A percentile compares a stretch with the other conserved stretches of the same genome.
These are phyloP conservation scores for Candida awuae DNA, from an alignment of 805 yeast genomes.

Conservation along the genomic window DNA sequence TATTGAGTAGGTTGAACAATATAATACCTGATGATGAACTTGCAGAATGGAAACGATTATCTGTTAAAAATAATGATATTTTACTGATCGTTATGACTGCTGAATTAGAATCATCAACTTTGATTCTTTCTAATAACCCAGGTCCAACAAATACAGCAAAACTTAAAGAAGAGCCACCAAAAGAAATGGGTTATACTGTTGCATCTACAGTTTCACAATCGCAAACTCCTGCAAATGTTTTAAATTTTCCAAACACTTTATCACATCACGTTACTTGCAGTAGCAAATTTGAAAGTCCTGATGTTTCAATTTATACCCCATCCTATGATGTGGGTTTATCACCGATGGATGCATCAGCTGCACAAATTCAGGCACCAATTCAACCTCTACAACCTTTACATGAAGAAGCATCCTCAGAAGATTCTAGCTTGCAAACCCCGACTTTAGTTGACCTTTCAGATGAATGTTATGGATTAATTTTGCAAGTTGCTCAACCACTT, in stretches of 20 bases:
- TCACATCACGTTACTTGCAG: slow-evolving; percentile 8
- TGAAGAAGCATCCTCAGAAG: slow-evolving; percentile 4
- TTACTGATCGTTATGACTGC: slow-evolving; percentile 66
- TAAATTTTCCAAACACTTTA: slow-evolving; percentile 4
- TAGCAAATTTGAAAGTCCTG: slow-evolving; percentile 24
- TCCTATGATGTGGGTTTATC: slow-evolving; percentile 23
- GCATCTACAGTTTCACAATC: slow-evolving; percentile 24
- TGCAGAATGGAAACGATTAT: slow-evolving; percentile 68
- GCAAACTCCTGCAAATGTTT: slow-evolving; percentile 11
- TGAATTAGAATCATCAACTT: slow-evolving; percentile 45
- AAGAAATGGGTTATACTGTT: slow-evolving; percentile 20
- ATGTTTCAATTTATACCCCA: slow-evolving; percentile 21
- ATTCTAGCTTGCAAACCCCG: slow-evolving; percentile 9
- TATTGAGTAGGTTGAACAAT: slow-evolving; percentile 63
- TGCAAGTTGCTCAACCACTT: slow-evolving; percentile 55
- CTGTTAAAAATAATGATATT: slow-evolving; percentile 46
- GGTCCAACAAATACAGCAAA: slow-evolving; percentile 4
- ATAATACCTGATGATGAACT: slow-evolving; percentile 77
- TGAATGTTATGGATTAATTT: slow-evolving; percentile 49
- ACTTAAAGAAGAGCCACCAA: slow-evolving; percentile 14
- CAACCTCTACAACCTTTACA: slow-evolving; percentile 6
- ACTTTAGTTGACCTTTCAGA: slow-evolving; percentile 41
- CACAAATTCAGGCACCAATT: slow-evolving; percentile 7
- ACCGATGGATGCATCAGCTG: slow-evolving; percentile 18
- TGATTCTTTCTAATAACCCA: slow-evolving; percentile 23